These are phyloP conservation scores for Gymnopilus junonius DNA, from an alignment of 768 basidiomycete species.

Conservation along the genomic window DNA sequence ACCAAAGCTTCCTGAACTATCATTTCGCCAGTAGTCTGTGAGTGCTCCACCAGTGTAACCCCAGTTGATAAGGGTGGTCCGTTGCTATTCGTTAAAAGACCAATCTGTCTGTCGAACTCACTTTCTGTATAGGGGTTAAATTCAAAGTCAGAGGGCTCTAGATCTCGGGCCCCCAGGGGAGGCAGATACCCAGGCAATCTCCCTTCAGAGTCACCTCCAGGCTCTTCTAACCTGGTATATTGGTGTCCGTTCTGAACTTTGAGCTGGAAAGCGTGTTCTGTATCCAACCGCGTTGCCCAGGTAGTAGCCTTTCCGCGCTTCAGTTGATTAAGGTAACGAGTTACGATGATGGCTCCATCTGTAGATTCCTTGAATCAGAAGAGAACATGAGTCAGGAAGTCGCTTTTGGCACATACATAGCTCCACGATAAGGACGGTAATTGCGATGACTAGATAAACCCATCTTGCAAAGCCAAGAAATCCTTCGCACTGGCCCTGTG, in stretches of 20 bases:
- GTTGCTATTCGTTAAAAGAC: conserved; percentile 10
- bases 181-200: conserved; percentile 3
- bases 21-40: conserved; percentile 40
- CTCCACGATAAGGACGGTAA: conserved; percentile 52
- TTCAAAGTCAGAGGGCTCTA: conserved; percentile 24
- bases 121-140: conserved; percentile 47
- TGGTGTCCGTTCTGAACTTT: conserved; percentile 23
- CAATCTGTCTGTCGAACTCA: conserved; percentile 6
- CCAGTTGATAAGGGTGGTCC: conserved; percentile 27
- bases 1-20: conserved; percentile 34
- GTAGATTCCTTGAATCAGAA: conserved; percentile 24
- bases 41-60: conserved; percentile 38
- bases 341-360: conserved; percentile 60
- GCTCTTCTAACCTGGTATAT: conserved; percentile 28
- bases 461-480: conserved; percentile 47
- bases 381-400: background rate
- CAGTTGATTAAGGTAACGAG: conserved; percentile 58
- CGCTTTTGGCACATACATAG: conserved; percentile 49
- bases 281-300: conserved; percentile 39
- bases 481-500: conserved; percentile 47
- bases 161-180: conserved; percentile 10
- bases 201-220: background rate
- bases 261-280: conserved; percentile 41
- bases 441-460: conserved; percentile 50
- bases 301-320: conserved; percentile 51